Evolutionary conservation across 2,329 filamentous ascomycete species (phyloP).

Genomic region (Aspergillus unguis): DNA sequence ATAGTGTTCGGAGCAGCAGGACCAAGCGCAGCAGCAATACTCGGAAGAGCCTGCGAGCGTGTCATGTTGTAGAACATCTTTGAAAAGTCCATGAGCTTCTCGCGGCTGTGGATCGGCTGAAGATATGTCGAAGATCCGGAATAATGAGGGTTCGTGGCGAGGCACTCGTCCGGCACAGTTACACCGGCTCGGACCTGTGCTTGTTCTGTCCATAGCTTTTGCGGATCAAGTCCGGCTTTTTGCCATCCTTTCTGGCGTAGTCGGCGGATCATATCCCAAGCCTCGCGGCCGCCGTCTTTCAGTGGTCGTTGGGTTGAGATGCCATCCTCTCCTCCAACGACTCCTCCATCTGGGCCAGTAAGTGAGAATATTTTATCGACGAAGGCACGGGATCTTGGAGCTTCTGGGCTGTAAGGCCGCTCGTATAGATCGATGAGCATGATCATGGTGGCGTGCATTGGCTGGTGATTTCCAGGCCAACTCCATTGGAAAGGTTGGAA

Average conservation of each 20-base stretch:
- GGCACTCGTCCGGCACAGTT: slow-evolving; percentile 20
- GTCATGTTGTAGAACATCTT: slow-evolving; percentile 37
- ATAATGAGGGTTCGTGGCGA: slow-evolving; percentile 12
- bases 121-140: slow-evolving; percentile 12
- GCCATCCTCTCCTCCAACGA: slow-evolving; percentile 46
- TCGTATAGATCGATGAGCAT: slow-evolving; percentile 50
- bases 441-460: slow-evolving; percentile 37
- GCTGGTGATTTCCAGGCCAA: slow-evolving; percentile 40
- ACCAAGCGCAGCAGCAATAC: slow-evolving; percentile 10
- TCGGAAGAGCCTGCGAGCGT: slow-evolving; percentile 28
- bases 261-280: slow-evolving; percentile 48
- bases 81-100: slow-evolving; percentile 31
- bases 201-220: slow-evolving; percentile 47
- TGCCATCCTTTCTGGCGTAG: slow-evolving; percentile 49
- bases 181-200: slow-evolving; percentile 42
- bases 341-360: slow-evolving; percentile 44
- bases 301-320: slow-evolving; percentile 43
- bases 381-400: slow-evolving; percentile 43
- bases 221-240: slow-evolving; percentile 46
- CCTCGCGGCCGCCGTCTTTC: slow-evolving; percentile 48
- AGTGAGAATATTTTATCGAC: slow-evolving; percentile 48
- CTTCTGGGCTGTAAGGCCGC: slow-evolving; percentile 45
- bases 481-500: slow-evolving; percentile 50
- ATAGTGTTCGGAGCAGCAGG: slow-evolving; percentile 8
- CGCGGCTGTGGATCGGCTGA: slow-evolving; percentile 11